Evolutionary conservation across 2,329 filamentous ascomycete genomes (phyloP), one percentile per base, ranked within the genome.

Genomic region (Aspergillus glaucus): DNA sequence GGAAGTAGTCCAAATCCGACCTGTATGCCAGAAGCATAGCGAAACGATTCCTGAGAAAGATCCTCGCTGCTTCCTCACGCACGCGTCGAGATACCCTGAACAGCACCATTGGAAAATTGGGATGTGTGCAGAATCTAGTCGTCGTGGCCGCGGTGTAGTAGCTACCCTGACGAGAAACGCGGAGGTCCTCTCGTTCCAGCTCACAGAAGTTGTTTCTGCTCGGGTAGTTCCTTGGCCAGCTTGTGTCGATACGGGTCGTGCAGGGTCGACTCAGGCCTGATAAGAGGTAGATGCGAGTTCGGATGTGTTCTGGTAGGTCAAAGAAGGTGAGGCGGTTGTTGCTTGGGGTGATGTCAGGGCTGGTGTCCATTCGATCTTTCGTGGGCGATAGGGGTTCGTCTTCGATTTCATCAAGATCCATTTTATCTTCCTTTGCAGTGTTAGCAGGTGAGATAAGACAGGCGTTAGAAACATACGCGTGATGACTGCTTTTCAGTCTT

Each of bases 191-290:
- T 9, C 34, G 19, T 3, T 17, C 39, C 28, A 36, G 14, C 28
- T 43, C 41, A 9, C 40, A 41, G 39, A 50, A 53, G 15, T 21
- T 39, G 15, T 51, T 50, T n/a, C 8, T 22, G 9, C 43, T 49
- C 44, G 60, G 53, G n/a, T 30, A 32, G 4, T 34, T 40, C 7
- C 9, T 30, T 30, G 26, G 26, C 26, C 26, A 30, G 10, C 26
- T 17, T 37, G 34, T 19, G 12, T 40, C 37, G 10, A 60, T 21
- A 17, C 59, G 44, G 43, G 61, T 56, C 21, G 55, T 41, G 28
- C 60, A 61, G 8, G 50, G 47, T 12, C 61, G 52, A 36, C 60
- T 30, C 7, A 64, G 50, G 3, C 54, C 55, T 28, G 51, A 50
- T 43, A 60, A 58, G 24, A 49, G 21, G 14, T 62, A 51, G 26